Evolutionary conservation across 1,139 yeast species (phyloP).

Genomic region (Zhuliangozyma parablackwelliae): DNA sequence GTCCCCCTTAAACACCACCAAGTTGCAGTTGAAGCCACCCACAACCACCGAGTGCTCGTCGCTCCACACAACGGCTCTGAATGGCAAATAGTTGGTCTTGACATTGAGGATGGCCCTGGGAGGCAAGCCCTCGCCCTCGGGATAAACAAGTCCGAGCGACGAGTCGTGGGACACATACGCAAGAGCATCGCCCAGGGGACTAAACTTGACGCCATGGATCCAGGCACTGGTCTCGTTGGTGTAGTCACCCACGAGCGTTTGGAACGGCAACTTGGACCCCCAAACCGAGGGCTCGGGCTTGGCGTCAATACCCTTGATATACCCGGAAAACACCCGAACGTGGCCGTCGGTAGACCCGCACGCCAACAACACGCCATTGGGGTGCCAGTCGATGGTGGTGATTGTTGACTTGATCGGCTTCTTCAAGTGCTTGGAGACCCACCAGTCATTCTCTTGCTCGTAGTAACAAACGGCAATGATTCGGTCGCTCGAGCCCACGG

Average conservation of each 20-base stretch:
- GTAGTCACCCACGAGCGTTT: conserved; percentile 84
- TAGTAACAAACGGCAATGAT: conserved; percentile 94
- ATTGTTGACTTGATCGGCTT: conserved; percentile 88
- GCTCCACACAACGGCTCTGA: conserved; percentile 68
- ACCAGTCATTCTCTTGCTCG: conserved; percentile 97
- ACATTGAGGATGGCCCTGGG: conserved; percentile 41
- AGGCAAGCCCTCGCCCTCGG: conserved; percentile 63
- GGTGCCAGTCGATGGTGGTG: conserved; percentile 88
- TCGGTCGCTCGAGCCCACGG: conserved; percentile 95
- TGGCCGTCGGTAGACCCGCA: conserved; percentile 95
- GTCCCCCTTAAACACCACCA: conserved; percentile 75
- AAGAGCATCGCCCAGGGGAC: conserved; percentile 71
- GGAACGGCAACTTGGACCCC: conserved; percentile 96
- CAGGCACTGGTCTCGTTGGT: conserved; percentile 78
- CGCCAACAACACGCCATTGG: conserved; percentile 83
- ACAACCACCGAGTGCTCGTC: conserved; percentile 66
- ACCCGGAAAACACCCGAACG: conserved; percentile 90
- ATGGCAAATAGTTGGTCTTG: conserved; percentile 77
- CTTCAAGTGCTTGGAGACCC: conserved; percentile 97
- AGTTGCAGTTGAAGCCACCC: conserved; percentile 93
- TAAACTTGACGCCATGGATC: conserved; percentile 88
- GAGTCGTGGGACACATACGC: conserved; percentile 83
- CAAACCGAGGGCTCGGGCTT: conserved; percentile 81
- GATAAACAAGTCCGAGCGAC: conserved; percentile 70
- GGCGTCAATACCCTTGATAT: conserved; percentile 80